phyloP scores from a whole-genome alignment of 805 yeast genomes.

The Wickerhamiella nectarea region DNA sequence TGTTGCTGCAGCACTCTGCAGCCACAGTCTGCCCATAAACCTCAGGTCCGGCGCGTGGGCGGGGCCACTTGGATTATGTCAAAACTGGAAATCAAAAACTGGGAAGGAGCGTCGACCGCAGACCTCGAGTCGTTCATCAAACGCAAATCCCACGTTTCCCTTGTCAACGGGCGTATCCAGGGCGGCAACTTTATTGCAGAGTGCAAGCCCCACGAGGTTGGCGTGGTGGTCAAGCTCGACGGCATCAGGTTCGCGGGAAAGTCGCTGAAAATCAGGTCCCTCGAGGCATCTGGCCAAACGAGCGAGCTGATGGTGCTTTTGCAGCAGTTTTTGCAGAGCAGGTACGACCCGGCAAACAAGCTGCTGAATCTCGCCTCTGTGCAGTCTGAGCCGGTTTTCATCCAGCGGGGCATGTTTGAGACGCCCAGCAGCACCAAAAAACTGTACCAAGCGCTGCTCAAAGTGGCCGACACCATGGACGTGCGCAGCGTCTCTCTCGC shows the following conservation, averaged over 20 bases:
- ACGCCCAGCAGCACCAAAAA: slow-evolving; percentile 53
- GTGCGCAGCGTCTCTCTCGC: slow-evolving; percentile 50
- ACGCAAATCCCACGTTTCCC: slow-evolving; percentile 45
- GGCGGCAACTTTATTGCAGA: slow-evolving; percentile 46
- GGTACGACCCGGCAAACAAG: slow-evolving; percentile 53
- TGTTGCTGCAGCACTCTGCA: too few species aligned
- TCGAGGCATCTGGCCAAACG: slow-evolving; percentile 13
- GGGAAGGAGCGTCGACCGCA: slow-evolving; percentile 65
- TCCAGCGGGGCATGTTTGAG: slow-evolving; percentile 49
- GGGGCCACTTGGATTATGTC: not conserved
- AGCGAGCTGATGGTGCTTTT: slow-evolving; percentile 47
- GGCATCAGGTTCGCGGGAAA: slow-evolving; percentile 80
- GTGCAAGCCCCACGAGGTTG: slow-evolving; percentile 47
- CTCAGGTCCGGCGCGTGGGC: too few species aligned
- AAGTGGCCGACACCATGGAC: slow-evolving; percentile 43
- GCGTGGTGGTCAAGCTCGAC: slow-evolving; percentile 42
- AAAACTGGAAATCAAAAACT: slow-evolving; percentile 55
- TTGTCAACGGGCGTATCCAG: slow-evolving; percentile 41
- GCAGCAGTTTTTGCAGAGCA: slow-evolving; percentile 41
- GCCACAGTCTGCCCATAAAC: too few species aligned
- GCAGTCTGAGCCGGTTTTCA: slow-evolving; percentile 48
- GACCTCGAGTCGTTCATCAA: slow-evolving; percentile 59
- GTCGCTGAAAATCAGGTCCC: slow-evolving; percentile 37
- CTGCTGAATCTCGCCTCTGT: slow-evolving; percentile 59
- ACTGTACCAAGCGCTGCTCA: slow-evolving; percentile 82